Evolutionary conservation across 2,329 filamentous ascomycete genomes (phyloP).

Genomic region (Colletotrichum sp.): DNA sequence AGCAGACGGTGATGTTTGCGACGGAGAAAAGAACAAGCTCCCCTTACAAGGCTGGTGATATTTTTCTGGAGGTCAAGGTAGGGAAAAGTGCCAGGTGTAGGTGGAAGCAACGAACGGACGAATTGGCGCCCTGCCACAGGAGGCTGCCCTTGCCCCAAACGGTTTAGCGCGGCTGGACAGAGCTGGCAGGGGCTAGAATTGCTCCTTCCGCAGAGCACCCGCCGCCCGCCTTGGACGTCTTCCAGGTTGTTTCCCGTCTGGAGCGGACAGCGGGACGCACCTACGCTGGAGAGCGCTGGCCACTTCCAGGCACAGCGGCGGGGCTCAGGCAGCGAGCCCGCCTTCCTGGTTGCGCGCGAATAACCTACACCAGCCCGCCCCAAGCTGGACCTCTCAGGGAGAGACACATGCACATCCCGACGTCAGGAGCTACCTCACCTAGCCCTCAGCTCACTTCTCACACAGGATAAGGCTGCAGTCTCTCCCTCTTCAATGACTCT

Average conservation of each 20-base stretch:
- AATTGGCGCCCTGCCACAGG: slow-evolving; percentile 23
- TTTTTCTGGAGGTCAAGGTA: slow-evolving; percentile 24
- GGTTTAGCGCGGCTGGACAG: slow-evolving; percentile 5
- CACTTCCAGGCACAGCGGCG: slow-evolving; percentile 11
- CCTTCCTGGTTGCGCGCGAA: slow-evolving; percentile 1
- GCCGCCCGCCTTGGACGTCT: neutral
- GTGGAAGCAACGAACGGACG: slow-evolving; percentile 22
- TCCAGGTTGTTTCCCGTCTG: neutral
- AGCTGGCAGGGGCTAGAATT: slow-evolving; percentile 13
- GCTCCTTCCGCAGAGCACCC: slow-evolving; percentile 7
- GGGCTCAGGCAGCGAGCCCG: slow-evolving; percentile 2
- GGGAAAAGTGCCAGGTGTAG: slow-evolving; percentile 23
- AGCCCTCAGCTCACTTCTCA: slow-evolving; percentile 4
- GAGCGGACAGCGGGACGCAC: neutral
- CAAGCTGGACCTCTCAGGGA: slow-evolving; percentile 21
- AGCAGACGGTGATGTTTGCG: slow-evolving; percentile 22
- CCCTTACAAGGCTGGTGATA: slow-evolving; percentile 25
- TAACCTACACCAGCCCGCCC: neutral
- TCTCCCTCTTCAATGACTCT: neutral
- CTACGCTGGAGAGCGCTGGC: neutral
- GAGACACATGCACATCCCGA: slow-evolving; percentile 7
- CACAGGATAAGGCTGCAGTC: neutral
- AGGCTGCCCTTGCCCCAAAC: slow-evolving; percentile 9
- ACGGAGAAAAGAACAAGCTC: slow-evolving; percentile 22
- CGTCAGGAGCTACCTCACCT: neutral